Percentiles rank a stretch among this genome's conserved stretches.
Conservation (phyloP, 177 flowering plant species). For the Vitis hybrid region DNA sequence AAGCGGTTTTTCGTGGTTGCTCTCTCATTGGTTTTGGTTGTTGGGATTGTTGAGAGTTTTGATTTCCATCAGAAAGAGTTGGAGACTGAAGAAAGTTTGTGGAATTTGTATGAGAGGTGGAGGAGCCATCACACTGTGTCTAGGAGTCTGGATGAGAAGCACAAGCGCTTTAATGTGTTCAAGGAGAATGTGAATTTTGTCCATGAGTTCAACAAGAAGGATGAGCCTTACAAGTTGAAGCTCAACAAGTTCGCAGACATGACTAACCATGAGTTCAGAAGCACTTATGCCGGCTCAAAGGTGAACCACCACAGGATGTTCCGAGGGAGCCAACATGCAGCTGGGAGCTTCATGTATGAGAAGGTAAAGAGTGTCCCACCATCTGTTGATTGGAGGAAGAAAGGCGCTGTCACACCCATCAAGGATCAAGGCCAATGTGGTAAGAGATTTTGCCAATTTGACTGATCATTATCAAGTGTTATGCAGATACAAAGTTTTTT, state of each 20-base stretch:
- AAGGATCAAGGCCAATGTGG: constrained; percentile 88
- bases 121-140: constrained; percentile 75
- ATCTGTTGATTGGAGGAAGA: constrained; percentile 77
- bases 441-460: constrained; percentile 16
- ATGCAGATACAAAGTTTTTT: background rate
- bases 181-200: constrained; percentile 66
- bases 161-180: constrained; percentile 85
- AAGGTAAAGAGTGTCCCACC: constrained; percentile 41
- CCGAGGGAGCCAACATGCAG: constrained; percentile 37
- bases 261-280: constrained; percentile 80
- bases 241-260: constrained; percentile 89
- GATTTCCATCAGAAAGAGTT: constrained; percentile 71
- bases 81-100: constrained; percentile 60
- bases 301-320: constrained; percentile 62
- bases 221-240: constrained; percentile 72
- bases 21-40: constrained; percentile 34
- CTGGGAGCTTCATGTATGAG: constrained; percentile 56
- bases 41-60: constrained; percentile 38
- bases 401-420: constrained; percentile 66
- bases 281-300: constrained; percentile 60
- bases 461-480: background rate
- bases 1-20: constrained; percentile 31
- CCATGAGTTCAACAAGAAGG: constrained; percentile 60
- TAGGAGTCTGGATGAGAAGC: constrained; percentile 59
- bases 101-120: constrained; percentile 88